Evolutionary conservation across 495 filamentous ascomycete genomes (phyloP).

Genomic region (Daldinia childiae): DNA sequence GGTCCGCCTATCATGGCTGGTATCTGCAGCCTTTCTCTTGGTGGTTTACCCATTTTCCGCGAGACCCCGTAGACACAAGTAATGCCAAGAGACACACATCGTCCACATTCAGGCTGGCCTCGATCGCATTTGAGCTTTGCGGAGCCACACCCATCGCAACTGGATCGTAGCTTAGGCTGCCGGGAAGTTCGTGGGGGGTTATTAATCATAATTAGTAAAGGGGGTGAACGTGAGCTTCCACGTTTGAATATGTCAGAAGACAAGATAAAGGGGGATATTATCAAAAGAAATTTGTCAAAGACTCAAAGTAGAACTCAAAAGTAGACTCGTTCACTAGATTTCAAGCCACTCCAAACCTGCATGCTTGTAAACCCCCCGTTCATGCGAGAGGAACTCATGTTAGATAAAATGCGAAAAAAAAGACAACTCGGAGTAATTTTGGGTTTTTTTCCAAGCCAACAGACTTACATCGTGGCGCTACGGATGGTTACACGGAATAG

Average conservation of each 20-base stretch:
- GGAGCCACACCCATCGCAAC: slow-evolving; percentile 8
- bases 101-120: slow-evolving; percentile 50
- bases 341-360: background rate
- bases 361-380: background rate
- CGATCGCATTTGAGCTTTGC: slow-evolving; percentile 50
- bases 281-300: background rate
- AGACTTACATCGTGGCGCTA: background rate
- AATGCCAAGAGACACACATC: slow-evolving; percentile 48
- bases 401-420: background rate
- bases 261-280: background rate
- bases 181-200: background rate
- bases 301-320: background rate
- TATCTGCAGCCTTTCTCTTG: slow-evolving; percentile 1
- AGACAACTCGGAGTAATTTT: background rate
- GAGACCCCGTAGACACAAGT: slow-evolving; percentile 54
- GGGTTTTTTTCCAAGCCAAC: background rate
- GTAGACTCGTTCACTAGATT: background rate
- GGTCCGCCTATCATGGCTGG: background rate
- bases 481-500: background rate
- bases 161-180: slow-evolving; percentile 7
- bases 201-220: background rate
- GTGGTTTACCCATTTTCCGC: slow-evolving; percentile 42
- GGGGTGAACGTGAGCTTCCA: background rate
- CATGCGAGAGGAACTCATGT: background rate
- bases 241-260: slow-evolving; percentile 45